Conservation (phyloP, 257 asterid genomes). For the Nyctanthes arbortristis region DNA sequence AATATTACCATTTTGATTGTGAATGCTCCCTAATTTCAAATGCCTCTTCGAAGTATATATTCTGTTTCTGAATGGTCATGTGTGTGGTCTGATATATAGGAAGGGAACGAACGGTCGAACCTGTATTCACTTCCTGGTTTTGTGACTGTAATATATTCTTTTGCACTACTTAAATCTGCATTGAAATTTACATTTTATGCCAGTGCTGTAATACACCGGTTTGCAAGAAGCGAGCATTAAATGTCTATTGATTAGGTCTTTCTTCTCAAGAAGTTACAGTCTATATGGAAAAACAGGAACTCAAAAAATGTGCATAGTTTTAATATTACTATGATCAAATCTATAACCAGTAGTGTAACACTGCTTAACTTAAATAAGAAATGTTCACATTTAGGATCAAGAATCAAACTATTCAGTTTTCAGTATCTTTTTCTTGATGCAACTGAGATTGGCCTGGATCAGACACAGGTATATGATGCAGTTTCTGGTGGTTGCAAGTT, state of each 20-base stretch:
- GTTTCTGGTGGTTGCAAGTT: slow-evolving; percentile 35
- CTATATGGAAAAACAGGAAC: no score
- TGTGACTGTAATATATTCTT: slow-evolving; percentile 22
- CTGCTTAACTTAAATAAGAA: no score
- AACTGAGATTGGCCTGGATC: slow-evolving; percentile 38
- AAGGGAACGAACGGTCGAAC: background rate
- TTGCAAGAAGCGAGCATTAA: no score
- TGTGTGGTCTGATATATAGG: background rate
- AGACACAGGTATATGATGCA: slow-evolving; percentile 40
- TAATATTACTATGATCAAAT: no score
- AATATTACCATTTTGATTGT: slow-evolving; percentile 8
- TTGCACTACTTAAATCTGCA: background rate
- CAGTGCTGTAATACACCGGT: no score
- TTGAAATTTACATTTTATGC: background rate
- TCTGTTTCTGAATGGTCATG: slow-evolving; percentile 15
- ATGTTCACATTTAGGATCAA: no score
- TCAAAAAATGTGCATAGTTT: no score
- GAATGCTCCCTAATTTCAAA: slow-evolving; percentile 14
- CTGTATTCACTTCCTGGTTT: background rate
- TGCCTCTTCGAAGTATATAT: slow-evolving; percentile 10
- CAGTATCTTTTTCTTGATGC: slow-evolving; percentile 30
- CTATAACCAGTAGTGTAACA: no score
- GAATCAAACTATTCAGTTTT: no score
- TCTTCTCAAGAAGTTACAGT: no score
- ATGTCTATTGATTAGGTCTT: no score